Evolutionary conservation across 1,284 basidiomycete genomes (phyloP), one percentile per base, ranked within the genome.

Genomic region (Pseudomicrostroma phylloplanum): DNA sequence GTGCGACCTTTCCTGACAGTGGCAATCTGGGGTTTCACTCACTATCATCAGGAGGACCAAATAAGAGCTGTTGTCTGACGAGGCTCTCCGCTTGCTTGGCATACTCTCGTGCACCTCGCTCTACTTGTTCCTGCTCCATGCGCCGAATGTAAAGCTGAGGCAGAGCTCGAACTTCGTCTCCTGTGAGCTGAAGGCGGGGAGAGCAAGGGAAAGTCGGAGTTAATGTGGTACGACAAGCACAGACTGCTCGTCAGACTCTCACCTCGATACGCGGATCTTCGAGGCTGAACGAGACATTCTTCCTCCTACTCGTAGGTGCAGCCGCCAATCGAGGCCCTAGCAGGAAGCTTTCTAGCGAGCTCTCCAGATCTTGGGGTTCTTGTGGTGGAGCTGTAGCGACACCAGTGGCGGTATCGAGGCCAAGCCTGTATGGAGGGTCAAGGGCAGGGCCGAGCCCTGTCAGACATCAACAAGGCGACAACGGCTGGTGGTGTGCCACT

Each of bases 191-290:
- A 12, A 3, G 43, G 43, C 21, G 12, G 3, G 43, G 6, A 6
- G 43, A 6, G 12, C 17, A 48, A 4, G 43, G 12, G 12, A 48
- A n/a, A 6, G 43, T 4, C 12, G 4, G 43, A 21, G 43, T 48
- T 6, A 48, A 12, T 21, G 43, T 48, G 43, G 3, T 48, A 13
- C 6, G 43, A 48, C 43, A 48, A 4, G 43, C 17, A 12, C 12
- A 48, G 21, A 12, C 43, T 48, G 43, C 12, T 3, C 15, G 12
- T 21, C 6, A 17, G 43, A 48, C 43, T n/a, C 43, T 17, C 4
- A 48, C 43, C 43, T 48, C 43, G 25, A 54, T 54, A 26, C 51
- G 51, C 15, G 51, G 51, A 26, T 54, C 51, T 25, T 54, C 51
- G 21, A 25, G 21, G 51, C 21, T 54, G 51, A 54, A 54, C 21